phyloP scores from a whole-genome alignment of 495 filamentous ascomycete species.

The Penicillium dipodomyicola region DNA sequence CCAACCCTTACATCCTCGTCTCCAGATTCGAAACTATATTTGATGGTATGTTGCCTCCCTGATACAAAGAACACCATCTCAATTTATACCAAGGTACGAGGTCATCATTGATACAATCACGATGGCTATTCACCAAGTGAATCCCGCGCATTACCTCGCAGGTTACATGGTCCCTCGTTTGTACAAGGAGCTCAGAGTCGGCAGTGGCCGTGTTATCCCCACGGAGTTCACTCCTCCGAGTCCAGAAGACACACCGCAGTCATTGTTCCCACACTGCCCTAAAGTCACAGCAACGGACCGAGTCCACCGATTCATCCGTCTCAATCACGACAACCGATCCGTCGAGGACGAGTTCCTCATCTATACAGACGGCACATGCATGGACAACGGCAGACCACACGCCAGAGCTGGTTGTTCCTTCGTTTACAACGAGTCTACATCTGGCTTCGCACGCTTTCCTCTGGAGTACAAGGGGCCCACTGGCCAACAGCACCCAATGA shows the following conservation, averaged over 20 bases:
- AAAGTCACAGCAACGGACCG: not conserved
- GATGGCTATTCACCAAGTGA: not conserved
- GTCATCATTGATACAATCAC: not conserved
- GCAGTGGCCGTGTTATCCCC: not conserved
- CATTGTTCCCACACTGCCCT: not conserved
- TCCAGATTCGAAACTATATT: too few species aligned
- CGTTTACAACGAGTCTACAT: not conserved
- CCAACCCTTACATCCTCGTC: too few species aligned
- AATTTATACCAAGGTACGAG: too few species aligned
- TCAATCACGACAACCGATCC: not conserved
- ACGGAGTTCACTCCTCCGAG: not conserved
- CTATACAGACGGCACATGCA: not conserved
- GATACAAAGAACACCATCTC: too few species aligned
- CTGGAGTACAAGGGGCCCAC: not conserved
- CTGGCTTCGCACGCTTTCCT: not conserved
- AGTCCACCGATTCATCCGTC: not conserved
- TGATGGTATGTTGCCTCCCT: too few species aligned
- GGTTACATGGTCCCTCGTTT: not conserved
- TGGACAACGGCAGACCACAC: not conserved
- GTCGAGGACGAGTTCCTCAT: not conserved
- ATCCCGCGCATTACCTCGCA: not conserved
- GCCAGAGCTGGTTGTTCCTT: not conserved
- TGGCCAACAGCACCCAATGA: not conserved
- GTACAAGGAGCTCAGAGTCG: not conserved
- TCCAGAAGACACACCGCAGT: not conserved